Conservation (phyloP, 2,329 filamentous ascomycete species). For the Dryadomyces quercivorus region DNA sequence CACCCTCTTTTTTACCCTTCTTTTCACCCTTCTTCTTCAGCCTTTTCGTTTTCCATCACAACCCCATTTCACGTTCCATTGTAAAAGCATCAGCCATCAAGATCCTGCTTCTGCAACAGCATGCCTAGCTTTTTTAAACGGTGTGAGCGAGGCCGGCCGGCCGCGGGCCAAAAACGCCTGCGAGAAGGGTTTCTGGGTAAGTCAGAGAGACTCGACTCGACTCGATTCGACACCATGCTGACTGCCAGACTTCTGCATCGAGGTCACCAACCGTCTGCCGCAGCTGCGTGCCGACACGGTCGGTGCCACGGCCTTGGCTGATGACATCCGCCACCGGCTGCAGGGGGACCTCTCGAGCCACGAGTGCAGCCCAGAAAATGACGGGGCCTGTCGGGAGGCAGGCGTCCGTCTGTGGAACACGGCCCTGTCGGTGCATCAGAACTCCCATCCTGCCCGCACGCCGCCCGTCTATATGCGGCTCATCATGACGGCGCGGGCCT, state of each 20-base stretch:
- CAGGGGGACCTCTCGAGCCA: background rate
- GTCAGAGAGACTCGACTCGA: background rate
- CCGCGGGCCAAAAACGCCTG: background rate
- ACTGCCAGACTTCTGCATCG: background rate
- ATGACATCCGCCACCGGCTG: constrained; percentile 1
- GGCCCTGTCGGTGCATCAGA: constrained; percentile 1
- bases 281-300: constrained; percentile 4
- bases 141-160: background rate
- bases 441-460: background rate
- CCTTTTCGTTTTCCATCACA: background rate
- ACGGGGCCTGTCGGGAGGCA: background rate
- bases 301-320: constrained; percentile 4
- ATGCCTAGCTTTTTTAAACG: background rate
- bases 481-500: constrained; percentile 29
- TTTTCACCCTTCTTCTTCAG: background rate
- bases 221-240: background rate
- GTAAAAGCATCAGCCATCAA: too few species aligned
- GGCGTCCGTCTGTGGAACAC: constrained; percentile 10
- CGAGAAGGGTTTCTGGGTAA: background rate
- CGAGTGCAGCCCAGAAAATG: background rate
- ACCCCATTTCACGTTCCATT: too few species aligned
- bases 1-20: background rate
- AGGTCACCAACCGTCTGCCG: constrained; percentile 6
- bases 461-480: constrained; percentile 16
- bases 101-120: background rate